Evolutionary conservation across 2,329 filamentous ascomycete genomes (phyloP).

Genomic region (Metarhizium humberi): DNA sequence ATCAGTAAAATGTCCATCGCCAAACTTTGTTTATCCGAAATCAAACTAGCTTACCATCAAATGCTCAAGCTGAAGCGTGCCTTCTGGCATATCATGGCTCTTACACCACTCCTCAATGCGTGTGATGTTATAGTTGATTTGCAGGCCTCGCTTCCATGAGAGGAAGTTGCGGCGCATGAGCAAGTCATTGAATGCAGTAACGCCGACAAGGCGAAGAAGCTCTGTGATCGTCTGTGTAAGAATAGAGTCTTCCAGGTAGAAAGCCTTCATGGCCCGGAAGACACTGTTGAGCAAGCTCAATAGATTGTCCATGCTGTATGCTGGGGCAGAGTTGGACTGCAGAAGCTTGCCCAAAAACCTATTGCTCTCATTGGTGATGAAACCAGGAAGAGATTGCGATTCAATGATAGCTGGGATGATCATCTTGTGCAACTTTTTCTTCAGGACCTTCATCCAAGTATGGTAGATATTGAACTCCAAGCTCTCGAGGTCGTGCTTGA

Average conservation of each 20-base stretch:
- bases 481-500: constrained; percentile 97
- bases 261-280: constrained; percentile 97
- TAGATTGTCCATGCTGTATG: constrained; percentile 99
- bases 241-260: constrained; percentile 93
- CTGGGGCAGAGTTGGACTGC: constrained; percentile 78
- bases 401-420: constrained; percentile 99
- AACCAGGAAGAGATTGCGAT: constrained; percentile 93
- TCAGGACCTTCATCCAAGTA: constrained; percentile 99
- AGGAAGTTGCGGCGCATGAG: constrained; percentile 98
- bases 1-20: constrained; percentile 31
- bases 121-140: constrained; percentile 99
- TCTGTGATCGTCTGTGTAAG: constrained; percentile 94
- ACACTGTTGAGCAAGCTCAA: constrained; percentile 93
- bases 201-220: constrained; percentile 82
- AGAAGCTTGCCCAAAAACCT: constrained; percentile 96
- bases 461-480: constrained; percentile 99
- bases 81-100: constrained; percentile 98
- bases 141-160: constrained; percentile 96
- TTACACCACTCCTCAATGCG: constrained; percentile 99
- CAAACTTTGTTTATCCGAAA: constrained; percentile 5
- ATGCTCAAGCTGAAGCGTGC: constrained; percentile 93
- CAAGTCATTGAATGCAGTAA: constrained; percentile 96
- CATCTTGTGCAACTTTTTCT: constrained; percentile 99
- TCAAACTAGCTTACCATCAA: constrained; percentile 59
- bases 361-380: constrained; percentile 97